Evolutionary conservation across 2,329 filamentous ascomycete species (phyloP), one percentile per base, ranked within the genome.

Genomic region (Hymenoscyphus repandus): DNA sequence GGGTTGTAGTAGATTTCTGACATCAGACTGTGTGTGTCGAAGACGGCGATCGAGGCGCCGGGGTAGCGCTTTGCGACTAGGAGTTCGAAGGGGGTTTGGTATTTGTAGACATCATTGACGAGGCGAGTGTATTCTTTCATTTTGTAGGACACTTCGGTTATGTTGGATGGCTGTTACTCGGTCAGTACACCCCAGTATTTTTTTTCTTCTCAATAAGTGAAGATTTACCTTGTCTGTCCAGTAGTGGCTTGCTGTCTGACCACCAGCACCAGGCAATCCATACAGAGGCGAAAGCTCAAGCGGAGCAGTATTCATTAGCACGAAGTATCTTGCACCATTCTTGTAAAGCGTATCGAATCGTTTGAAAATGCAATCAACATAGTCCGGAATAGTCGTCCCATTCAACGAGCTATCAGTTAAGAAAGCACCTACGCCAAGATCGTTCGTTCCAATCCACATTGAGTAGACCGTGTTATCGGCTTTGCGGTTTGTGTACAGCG

Each of bases 361-460:
- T 6, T 72, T 64, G 71, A 83, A 90, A 1, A 89, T 72, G 63
- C 87, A 91, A 55, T 84, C 77, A 2, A 82, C 74, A 62, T 84
- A 90, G 62, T 83, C 76, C 1, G 74, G 71, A 5, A 90, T 74
- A 1, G 78, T 83, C 20, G 80, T 82, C 11, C 76, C 78, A 0
- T 60, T 45, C 22, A 63, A 67, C 63, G 89, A 83, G 20, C 73
- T 74, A 62, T 89, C 84, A 4, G 76, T 80, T 31, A 91, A 66
- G 62, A 90, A 85, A 7, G 77, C 84, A 46, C 74, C 68, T 50
- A 72, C 74, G 18, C 87, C 86, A 9, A 92, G 71, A 62, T 93
- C 88, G 63, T 92, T 92, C 20, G 86, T 90, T 2, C 88, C 88
- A 60, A 91, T 90, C 85, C 85, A 91, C 45, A 91, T 77, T 1